These are phyloP conservation scores for Phaseolus coccineus DNA, from an alignment of 331 rosid genomes.

Conservation along the genomic window DNA sequence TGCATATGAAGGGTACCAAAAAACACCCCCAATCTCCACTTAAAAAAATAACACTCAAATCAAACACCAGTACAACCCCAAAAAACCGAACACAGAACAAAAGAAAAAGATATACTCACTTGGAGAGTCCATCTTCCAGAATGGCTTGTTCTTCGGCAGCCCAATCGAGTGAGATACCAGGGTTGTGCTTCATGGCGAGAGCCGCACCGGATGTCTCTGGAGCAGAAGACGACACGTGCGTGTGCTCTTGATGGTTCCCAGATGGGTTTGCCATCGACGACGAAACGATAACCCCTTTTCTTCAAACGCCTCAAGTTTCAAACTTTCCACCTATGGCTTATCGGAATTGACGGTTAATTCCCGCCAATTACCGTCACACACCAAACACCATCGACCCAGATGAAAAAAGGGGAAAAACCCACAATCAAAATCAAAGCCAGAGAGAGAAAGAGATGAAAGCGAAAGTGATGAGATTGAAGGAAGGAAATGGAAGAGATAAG, in stretches of 20 bases:
- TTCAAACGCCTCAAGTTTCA: conserved; percentile 18
- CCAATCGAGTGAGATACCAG: conserved; percentile 92
- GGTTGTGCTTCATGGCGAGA: conserved; percentile 87
- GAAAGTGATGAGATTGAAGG: conserved; percentile 59
- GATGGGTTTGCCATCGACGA: conserved; percentile 87
- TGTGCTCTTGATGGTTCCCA: conserved; percentile 86
- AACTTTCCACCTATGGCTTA: conserved; percentile 31
- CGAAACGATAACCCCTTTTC: conserved; percentile 26
- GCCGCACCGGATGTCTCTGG: conserved; percentile 68
- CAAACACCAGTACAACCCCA: background rate
- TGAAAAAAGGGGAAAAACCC: background rate
- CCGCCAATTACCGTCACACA: conserved; percentile 68
- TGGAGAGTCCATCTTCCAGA: conserved; percentile 83
- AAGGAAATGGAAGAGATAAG: conserved; percentile 42
- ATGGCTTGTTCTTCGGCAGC: conserved; percentile 79
- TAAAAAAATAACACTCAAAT: background rate
- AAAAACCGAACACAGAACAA: background rate
- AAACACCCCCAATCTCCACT: background rate
- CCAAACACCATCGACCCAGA: conserved; percentile 35
- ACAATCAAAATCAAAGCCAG: conserved; percentile 14
- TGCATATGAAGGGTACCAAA: background rate
- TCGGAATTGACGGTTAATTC: conserved; percentile 58
- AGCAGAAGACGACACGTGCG: conserved; percentile 71
- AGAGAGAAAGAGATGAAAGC: conserved; percentile 34
- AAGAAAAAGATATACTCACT: conserved; percentile 57